These are phyloP conservation scores for Grammothele lineata DNA, from an alignment of 768 basidiomycete genomes.

Conservation along the genomic window DNA sequence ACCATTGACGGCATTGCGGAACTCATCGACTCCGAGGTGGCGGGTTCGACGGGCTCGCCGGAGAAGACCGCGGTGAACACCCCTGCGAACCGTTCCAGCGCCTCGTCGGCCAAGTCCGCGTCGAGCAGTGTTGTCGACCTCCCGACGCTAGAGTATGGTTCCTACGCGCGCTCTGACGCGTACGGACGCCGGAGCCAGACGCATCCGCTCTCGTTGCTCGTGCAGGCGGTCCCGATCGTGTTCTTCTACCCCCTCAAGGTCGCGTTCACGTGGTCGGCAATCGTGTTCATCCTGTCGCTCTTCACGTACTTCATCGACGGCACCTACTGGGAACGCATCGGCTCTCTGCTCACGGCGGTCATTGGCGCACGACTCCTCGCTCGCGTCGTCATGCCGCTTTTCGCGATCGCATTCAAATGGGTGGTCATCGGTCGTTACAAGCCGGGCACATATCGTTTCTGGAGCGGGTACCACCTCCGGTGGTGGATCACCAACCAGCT, in stretches of 20 bases:
- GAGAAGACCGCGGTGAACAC: constrained; percentile 5
- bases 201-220: constrained; percentile 36
- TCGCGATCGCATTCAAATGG: constrained; percentile 44
- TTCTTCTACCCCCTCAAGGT: constrained; percentile 45
- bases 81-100: constrained; percentile 1
- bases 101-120: not conserved
- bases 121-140: too few relatives aligned
- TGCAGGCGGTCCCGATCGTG: constrained; percentile 38
- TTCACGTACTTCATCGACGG: constrained; percentile 27
- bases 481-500: constrained; percentile 43
- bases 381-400: constrained; percentile 34
- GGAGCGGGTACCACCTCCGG: constrained; percentile 39
- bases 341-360: constrained; percentile 33
- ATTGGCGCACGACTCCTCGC: constrained; percentile 30
- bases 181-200: constrained; percentile 6
- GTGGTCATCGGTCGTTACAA: constrained; percentile 39
- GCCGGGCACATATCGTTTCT: constrained; percentile 23
- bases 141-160: too few relatives aligned
- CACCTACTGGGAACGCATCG: constrained; percentile 33
- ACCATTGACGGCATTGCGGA: constrained; percentile 39
- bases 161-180: not conserved
- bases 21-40: constrained; percentile 21
- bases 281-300: constrained; percentile 36
- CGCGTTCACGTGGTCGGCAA: constrained; percentile 39
- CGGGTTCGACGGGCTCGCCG: not conserved